phyloP scores from a whole-genome alignment of 768 basidiomycete species.

The Pholiota microspora region DNA sequence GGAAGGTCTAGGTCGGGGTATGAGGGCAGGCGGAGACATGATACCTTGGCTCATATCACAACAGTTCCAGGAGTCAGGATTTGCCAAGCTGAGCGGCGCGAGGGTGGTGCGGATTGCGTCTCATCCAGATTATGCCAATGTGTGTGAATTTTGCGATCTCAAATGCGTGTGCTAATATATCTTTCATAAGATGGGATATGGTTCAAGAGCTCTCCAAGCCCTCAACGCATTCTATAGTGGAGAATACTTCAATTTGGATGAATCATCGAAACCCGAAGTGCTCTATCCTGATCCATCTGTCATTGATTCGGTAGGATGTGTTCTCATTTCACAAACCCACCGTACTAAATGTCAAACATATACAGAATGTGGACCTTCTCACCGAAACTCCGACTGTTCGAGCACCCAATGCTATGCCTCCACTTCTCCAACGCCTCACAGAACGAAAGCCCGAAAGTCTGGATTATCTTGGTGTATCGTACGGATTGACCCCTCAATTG shows the following conservation, averaged over 20 bases:
- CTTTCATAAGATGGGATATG: constrained; percentile 87
- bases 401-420: constrained; percentile 79
- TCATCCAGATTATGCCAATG: constrained; percentile 92
- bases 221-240: constrained; percentile 92
- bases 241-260: constrained; percentile 86
- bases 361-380: constrained; percentile 48
- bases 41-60: constrained; percentile 96
- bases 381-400: constrained; percentile 79
- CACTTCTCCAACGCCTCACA: constrained; percentile 84
- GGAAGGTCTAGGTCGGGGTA: constrained; percentile 81
- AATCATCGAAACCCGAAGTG: constrained; percentile 49
- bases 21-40: constrained; percentile 91
- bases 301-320: constrained; percentile 40
- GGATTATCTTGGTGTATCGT: constrained; percentile 96
- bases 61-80: constrained; percentile 94
- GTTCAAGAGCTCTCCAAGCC: constrained; percentile 81
- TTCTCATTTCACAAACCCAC: neutral
- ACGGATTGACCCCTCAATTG: constrained; percentile 85
- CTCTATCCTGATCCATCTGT: constrained; percentile 58
- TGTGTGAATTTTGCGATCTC: constrained; percentile 35
- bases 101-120: constrained; percentile 91
- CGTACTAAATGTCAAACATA: too few species aligned
- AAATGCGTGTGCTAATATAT: constrained; percentile 10
- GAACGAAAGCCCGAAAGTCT: constrained; percentile 88
- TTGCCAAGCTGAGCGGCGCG: constrained; percentile 88